Base-by-base conservation (phyloP, 1,284 basidiomycete species). In the Ceratobasidium sp. region DNA sequence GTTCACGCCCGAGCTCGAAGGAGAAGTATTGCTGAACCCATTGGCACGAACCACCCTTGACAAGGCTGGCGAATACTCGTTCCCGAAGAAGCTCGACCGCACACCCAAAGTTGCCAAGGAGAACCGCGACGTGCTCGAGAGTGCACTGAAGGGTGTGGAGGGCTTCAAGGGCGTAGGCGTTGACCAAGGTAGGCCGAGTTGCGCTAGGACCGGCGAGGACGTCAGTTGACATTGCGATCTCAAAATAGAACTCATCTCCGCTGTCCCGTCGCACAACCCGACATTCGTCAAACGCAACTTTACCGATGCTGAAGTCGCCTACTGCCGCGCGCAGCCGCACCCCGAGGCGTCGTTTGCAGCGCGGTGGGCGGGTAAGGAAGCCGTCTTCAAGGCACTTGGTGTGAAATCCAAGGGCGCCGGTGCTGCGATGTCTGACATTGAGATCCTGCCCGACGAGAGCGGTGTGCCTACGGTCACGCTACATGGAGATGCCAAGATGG, bases 331-430 rank as follows among this genome's bases (percentile, higher is more conserved):
- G n/a, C 95, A 98, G 78, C 90, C 97, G 0, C 92, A 94, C 74
- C 89, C 93, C 21, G 82, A 86, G 0, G 92, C 96, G 3, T 98
- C 96, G 9, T 96, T 97, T 79, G 95, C 96, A 46, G 96, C 93
- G 64, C 92, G 96, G 75, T 99, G 97, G 95, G 93, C 89, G 59
- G 96, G 95, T 61, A 99, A 98, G 82, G 97, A 99, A 81, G 96
- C 96, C 12, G 92, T 96, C 66, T 98, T 99, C 89, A 99, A 99
- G 84, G 92, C 95, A n/a, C 86, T 99, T 16, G 92, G 93, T 40
- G 91, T 96, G 49, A 83, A 89, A 23, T 95, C 93, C 5, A 92
- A 95, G 81, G 97, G 97, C 51, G 94, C 95, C 6, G 93, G 88
- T 16, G 95, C 96, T 18, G 85, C 92, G 30, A 91, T 99, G 91